Evolutionary conservation across 2,329 filamentous ascomycete genomes (phyloP), one percentile per base, ranked within the genome.

Genomic region (Talaromyces islandicus): DNA sequence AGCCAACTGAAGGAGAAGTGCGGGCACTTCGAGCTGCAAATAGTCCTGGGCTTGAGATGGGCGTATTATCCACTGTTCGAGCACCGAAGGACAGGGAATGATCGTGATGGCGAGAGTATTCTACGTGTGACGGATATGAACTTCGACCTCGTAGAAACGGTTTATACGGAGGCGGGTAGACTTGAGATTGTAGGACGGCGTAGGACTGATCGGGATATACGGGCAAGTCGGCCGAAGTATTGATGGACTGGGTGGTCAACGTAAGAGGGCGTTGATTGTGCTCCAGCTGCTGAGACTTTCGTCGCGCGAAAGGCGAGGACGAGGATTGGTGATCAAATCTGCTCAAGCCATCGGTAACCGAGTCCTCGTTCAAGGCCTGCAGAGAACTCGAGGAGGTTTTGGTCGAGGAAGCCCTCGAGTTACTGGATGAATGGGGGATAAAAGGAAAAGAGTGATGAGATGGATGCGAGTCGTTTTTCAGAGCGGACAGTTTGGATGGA

Each of bases 181-280:
- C 65, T 62, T 79, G 77, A 17, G 69, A 72, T 62, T 80, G 78
- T 30, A 80, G 67, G 25, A 75, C 74, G 52, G 75, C 75, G 66
- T 80, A 80, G 30, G 78, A 80, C 61, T 80, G 78, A 63, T 80
- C 75, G 24, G 78, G 78, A 62, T 80, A 81, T 21, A 76, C 73
- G 3, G 78, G 78, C 46, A 75, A 73, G 52, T 78, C 75, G 54
- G 64, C 48, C 11, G 68, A 54, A n/a, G 59, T 63, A 54, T 59
- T 63, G 41, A 56, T 56, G 60, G 29, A 60, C 54, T 56, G 73
- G 66, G 53, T 60, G 11, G 61, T 59, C 11, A 59, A 57, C 25
- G 46, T 54, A 52, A 64, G 60, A 51, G 57, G 63, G 48, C 54
- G 59, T 21, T 55, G 58, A 32, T 38, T 51, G 27, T 56, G 51